Evolutionary conservation across 768 basidiomycete species (phyloP).

Genomic region (Amanita pseudoporphyria): DNA sequence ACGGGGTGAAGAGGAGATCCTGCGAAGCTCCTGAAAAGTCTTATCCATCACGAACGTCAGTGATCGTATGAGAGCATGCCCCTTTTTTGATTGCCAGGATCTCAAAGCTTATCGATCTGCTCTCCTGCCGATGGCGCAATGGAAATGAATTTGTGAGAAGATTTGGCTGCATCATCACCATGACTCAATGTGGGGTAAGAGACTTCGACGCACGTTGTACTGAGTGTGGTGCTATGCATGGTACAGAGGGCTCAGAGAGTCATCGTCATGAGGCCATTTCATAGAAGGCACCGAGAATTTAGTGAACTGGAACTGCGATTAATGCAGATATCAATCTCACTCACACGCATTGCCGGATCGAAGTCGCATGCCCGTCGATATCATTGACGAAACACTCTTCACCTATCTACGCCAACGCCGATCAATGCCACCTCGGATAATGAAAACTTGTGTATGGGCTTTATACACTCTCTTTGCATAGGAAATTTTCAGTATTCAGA

Average conservation of each 20-base stretch:
- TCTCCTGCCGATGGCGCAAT: not conserved
- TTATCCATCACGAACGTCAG: not conserved
- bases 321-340: not conserved
- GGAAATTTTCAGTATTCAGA: not conserved
- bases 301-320: not conserved
- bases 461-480: not conserved
- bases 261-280: not conserved
- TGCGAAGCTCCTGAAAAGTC: not conserved
- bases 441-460: not conserved
- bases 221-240: not conserved
- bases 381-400: not conserved
- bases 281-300: not conserved
- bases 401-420: slow-evolving; percentile 1
- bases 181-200: not conserved
- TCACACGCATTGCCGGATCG: not conserved
- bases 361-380: not conserved
- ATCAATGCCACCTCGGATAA: not conserved
- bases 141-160: not conserved
- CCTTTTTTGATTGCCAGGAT: not conserved
- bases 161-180: not conserved
- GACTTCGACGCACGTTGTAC: not conserved
- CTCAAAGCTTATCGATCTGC: not conserved
- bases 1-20: not conserved
- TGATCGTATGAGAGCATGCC: not conserved
- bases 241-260: not conserved